These are phyloP conservation scores for Aspergillus quadricinctus DNA, from an alignment of 2,329 filamentous ascomycete genomes.

Conservation along the genomic window DNA sequence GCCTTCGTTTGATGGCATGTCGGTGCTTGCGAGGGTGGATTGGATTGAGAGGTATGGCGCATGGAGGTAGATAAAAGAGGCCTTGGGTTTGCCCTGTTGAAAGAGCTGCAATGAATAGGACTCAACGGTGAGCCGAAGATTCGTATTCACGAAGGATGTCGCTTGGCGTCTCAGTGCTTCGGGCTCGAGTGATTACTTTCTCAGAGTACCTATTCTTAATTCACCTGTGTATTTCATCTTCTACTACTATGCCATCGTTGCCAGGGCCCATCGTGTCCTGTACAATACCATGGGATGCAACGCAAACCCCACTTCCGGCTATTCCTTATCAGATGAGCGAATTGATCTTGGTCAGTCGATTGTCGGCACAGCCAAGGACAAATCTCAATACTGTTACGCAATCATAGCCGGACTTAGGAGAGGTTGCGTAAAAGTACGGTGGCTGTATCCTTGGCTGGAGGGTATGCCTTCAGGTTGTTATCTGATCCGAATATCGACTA, in stretches of 20 bases:
- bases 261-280: no score
- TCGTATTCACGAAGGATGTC: no score
- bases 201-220: neutral
- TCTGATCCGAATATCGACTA: constrained; percentile 6
- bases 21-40: neutral
- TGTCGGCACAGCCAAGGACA: neutral
- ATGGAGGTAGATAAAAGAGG: neutral
- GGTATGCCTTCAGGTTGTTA: neutral
- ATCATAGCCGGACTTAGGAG: neutral
- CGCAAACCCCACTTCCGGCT: neutral
- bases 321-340: neutral
- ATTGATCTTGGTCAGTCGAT: neutral
- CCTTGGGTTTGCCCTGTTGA: neutral
- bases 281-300: neutral
- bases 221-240: neutral
- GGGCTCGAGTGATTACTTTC: no score
- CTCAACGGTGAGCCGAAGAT: neutral
- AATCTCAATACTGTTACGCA: neutral
- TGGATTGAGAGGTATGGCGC: neutral
- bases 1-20: constrained; percentile 26
- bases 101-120: neutral
- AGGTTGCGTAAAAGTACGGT: neutral
- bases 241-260: neutral
- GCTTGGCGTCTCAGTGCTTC: neutral
- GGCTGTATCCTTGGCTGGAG: neutral